A percentile compares a stretch with the other conserved stretches of the same genome.
These are phyloP conservation scores for Diaporthe sp. DNA, from an alignment of 2,329 filamentous ascomycete genomes.

Conservation along the genomic window DNA sequence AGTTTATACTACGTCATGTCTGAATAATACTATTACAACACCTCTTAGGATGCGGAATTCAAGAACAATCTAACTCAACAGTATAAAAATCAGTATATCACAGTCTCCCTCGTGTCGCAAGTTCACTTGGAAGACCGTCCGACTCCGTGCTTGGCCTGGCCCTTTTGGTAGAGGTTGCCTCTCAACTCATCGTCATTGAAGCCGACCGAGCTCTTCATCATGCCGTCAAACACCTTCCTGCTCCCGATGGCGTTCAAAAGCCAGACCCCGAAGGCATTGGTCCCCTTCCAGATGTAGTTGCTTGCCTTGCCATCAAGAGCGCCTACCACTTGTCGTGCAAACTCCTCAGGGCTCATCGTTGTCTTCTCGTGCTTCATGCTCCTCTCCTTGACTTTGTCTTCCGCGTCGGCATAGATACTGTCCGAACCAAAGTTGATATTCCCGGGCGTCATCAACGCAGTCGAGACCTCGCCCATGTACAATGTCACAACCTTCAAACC, in stretches of 20 bases:
- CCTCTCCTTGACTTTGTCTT: not conserved
- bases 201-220: not conserved
- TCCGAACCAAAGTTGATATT: not conserved
- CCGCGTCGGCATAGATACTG: not conserved
- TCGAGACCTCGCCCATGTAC: slow-evolving; percentile 7
- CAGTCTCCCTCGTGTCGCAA: not conserved
- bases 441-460: not conserved
- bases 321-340: not conserved
- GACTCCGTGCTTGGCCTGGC: not conserved
- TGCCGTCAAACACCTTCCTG: not conserved
- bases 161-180: not conserved
- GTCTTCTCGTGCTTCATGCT: not conserved
- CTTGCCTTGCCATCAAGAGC: not conserved
- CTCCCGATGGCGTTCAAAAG: not conserved
- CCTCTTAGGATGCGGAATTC: too few species aligned
- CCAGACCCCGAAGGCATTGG: not conserved
- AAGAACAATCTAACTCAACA: too few species aligned
- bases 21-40: too few species aligned
- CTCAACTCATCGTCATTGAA: not conserved
- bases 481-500: not conserved
- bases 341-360: not conserved
- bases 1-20: too few species aligned
- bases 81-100: too few species aligned
- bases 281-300: slow-evolving; percentile 1
- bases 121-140: not conserved